Evolutionary conservation across 257 asterid genomes (phyloP), one percentile per base, ranked within the genome.

Genomic region (Ligustrum vulgare): DNA sequence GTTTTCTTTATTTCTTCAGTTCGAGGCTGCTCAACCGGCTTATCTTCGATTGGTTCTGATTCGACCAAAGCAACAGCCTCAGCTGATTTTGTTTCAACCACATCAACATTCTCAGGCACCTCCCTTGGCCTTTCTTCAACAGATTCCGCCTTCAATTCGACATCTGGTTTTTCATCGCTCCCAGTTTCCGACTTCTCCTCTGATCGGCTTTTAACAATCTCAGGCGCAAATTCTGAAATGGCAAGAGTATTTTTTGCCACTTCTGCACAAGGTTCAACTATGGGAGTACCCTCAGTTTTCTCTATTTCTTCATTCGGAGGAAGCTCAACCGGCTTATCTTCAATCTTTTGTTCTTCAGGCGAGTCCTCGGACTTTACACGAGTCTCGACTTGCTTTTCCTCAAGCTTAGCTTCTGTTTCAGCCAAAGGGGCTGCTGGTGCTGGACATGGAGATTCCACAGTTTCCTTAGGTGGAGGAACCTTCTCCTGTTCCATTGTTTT

Each of bases 271-370:
- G 70, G 67, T 64, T 62, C 79, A 62, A 62, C 68, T 67, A 51
- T 23, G 22, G 85, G 85, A 32, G 60, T 28, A 34, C 80, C 89
- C 49, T 79, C 86, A 39, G 58, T 56, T 81, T 80, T 80, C 72
- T 82, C 79, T 25, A 74, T 72, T 43, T 73, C 82, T 72, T 70
- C 75, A 7, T 67, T 39, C 0, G 56, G 36, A 69, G 83, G 83
- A 79, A 79, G 63, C 79, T 88, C 84, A 54, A 77, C 81, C 4
- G 74, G 72, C 86, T 86, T 85, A 62, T 73, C 90, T 69, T 80
- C 85, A 11, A 49, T 6, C 71, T 80, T 71, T 32, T 28, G 63
- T 16, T 66, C 80, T 32, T 77, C 72, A 12, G 74, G 43, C 6
- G 39, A 7, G 2, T 49, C 81, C 41, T 77, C 81, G n/a, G 65